A percentile compares a stretch with the other conserved stretches of the same genome.
Evolutionary conservation across 108 stramenopile species (phyloP).

Genomic region (Pseudonitzschia multiseries): DNA sequence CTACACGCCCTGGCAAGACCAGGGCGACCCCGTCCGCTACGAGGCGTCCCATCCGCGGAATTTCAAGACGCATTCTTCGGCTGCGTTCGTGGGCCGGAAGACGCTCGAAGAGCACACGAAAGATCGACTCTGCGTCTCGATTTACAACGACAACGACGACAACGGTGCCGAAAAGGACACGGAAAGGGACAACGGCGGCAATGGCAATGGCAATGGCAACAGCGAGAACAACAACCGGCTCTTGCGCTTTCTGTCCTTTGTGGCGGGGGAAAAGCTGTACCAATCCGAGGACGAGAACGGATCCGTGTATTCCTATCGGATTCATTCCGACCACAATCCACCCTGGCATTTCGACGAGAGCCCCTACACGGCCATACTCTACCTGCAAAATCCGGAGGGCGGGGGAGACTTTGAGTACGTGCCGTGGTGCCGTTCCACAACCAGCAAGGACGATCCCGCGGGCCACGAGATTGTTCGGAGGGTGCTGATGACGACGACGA

Average conservation of each 20-base stretch:
- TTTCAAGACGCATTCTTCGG: background rate
- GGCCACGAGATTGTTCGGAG: conserved; percentile 7
- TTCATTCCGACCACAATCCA: background rate
- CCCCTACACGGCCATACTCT: conserved; percentile 4
- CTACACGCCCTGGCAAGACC: conserved; percentile 1
- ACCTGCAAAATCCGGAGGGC: background rate
- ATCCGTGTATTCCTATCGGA: conserved; percentile 7
- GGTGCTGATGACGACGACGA: background rate
- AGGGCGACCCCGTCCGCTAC: background rate
- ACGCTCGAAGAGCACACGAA: background rate
- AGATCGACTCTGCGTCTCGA: background rate
- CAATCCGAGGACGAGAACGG: conserved; percentile 4
- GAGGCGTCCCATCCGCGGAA: background rate
- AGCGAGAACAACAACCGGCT: too few relatives aligned
- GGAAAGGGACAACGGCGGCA: background rate
- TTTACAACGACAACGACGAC: too few relatives aligned
- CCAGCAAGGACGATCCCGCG: background rate
- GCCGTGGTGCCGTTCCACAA: background rate
- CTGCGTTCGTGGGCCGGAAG: conserved; percentile 1
- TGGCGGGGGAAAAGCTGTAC: background rate
- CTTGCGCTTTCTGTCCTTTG: background rate
- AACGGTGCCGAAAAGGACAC: too few relatives aligned
- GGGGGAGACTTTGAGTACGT: conserved; percentile 7
- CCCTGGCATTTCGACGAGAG: conserved; percentile 12
- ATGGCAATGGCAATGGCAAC: too few relatives aligned